Conservation (phyloP, 2,329 filamentous ascomycete genomes). For the Colletotrichum higginsianum region DNA sequence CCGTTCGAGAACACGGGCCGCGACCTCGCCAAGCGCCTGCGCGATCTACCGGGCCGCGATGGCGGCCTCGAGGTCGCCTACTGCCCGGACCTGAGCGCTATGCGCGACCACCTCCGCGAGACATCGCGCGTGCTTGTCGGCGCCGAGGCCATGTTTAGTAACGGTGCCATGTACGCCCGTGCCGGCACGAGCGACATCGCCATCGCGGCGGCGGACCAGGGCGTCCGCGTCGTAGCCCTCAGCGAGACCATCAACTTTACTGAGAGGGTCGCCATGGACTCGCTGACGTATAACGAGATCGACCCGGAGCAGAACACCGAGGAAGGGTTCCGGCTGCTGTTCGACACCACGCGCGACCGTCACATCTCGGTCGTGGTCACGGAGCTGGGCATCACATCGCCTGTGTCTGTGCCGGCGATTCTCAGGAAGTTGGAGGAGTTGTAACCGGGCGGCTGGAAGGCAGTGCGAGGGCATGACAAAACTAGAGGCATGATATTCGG, state of each 20-base stretch:
- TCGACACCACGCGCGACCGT: slow-evolving; percentile 91
- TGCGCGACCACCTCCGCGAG: slow-evolving; percentile 79
- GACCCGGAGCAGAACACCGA: slow-evolving; percentile 77
- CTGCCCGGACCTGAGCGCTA: slow-evolving; percentile 80
- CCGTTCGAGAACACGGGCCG: slow-evolving; percentile 68
- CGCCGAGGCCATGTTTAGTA: slow-evolving; percentile 95
- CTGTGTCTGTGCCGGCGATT: slow-evolving; percentile 83
- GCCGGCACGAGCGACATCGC: slow-evolving; percentile 91
- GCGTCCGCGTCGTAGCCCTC: slow-evolving; percentile 87
- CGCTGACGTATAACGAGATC: slow-evolving; percentile 94
- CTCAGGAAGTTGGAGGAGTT: slow-evolving; percentile 71
- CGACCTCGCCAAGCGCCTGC: slow-evolving; percentile 77
- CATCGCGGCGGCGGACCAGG: slow-evolving; percentile 82
- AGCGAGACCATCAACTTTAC: slow-evolving; percentile 97
- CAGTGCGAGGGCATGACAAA: background rate
- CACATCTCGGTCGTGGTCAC: slow-evolving; percentile 92
- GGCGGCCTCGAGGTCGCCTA: slow-evolving; percentile 84
- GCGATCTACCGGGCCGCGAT: slow-evolving; percentile 50
- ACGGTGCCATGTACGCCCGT: slow-evolving; percentile 90
- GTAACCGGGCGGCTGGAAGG: slow-evolving; percentile 49
- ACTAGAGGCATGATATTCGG: background rate
- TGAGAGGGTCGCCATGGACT: slow-evolving; percentile 88
- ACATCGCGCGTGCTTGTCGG: slow-evolving; percentile 86
- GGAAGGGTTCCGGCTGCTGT: slow-evolving; percentile 77
- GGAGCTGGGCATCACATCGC: slow-evolving; percentile 89